Percentiles rank a stretch among this genome's conserved stretches.
phyloP scores from a whole-genome alignment of 2,329 filamentous ascomycete genomes.

The Neobulgaria alba region DNA sequence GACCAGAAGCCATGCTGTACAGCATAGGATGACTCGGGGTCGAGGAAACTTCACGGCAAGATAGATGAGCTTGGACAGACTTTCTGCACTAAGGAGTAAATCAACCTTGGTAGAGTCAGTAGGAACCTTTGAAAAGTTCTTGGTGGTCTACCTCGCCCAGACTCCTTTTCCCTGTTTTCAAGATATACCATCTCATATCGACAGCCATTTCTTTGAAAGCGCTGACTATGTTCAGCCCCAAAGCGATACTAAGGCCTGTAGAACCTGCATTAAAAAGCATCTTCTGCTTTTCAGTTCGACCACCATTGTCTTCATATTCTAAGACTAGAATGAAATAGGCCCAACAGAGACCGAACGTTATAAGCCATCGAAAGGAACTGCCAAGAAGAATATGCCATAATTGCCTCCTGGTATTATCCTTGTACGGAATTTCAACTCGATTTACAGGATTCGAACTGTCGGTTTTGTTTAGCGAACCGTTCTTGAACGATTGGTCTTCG shows the following conservation, averaged over 20 bases:
- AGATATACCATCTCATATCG: constrained; percentile 39
- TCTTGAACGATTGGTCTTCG: too few species aligned
- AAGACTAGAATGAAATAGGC: constrained; percentile 15
- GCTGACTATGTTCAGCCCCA: constrained; percentile 36
- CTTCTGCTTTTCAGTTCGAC: constrained; percentile 31
- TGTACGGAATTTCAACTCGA: constrained; percentile 8
- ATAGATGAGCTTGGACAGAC: constrained; percentile 25
- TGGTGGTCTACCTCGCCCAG: constrained; percentile 31
- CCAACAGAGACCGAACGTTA: constrained; percentile 19
- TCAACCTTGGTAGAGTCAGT: constrained; percentile 21
- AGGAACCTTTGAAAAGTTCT: background rate
- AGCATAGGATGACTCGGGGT: constrained; percentile 24
- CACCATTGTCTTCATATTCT: constrained; percentile 16
- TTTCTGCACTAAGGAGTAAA: constrained; percentile 27
- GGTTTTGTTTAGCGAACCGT: too few species aligned
- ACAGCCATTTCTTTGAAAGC: constrained; percentile 36
- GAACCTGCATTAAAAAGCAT: constrained; percentile 37
- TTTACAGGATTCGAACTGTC: too few species aligned
- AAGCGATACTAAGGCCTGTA: constrained; percentile 34
- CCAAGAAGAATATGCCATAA: constrained; percentile 20
- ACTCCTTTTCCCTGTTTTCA: constrained; percentile 31
- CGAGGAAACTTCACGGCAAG: constrained; percentile 25
- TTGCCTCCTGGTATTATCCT: constrained; percentile 21
- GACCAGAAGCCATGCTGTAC: constrained; percentile 27
- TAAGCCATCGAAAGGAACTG: constrained; percentile 15